phyloP scores from a whole-genome alignment of 1,139 yeast species.

The Nematodospora anomalae region DNA sequence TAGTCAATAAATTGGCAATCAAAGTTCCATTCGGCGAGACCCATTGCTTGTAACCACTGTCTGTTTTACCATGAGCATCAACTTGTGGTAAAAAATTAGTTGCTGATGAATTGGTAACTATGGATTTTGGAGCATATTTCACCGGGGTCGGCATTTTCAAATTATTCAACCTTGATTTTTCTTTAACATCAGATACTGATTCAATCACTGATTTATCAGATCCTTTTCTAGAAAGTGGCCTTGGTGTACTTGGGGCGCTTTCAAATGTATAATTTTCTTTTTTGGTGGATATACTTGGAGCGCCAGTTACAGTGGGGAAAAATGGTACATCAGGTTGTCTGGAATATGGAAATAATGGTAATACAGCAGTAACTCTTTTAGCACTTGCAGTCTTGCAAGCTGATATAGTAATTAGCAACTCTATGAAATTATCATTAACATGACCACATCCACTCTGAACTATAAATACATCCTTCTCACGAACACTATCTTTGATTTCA shows the following conservation, averaged over 20 bases:
- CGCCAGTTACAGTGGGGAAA: conserved; percentile 61
- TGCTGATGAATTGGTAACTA: conserved; percentile 29
- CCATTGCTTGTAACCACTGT: conserved; percentile 87
- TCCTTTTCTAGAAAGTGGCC: conserved; percentile 32
- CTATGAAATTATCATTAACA: conserved; percentile 89
- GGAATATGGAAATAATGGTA: conserved; percentile 93
- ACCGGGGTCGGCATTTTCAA: conserved; percentile 11
- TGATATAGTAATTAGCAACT: conserved; percentile 80
- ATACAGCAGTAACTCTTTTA: conserved; percentile 86
- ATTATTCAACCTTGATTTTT: conserved; percentile 18
- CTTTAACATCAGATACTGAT: conserved; percentile 14
- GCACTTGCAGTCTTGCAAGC: conserved; percentile 98
- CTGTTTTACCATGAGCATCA: conserved; percentile 43
- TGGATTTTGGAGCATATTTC: conserved; percentile 26
- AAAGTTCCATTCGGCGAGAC: conserved; percentile 94
- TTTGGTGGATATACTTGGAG: conserved; percentile 41
- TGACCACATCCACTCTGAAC: conserved; percentile 81
- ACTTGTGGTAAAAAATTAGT: conserved; percentile 30
- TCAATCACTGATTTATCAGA: not conserved
- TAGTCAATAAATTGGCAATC: conserved; percentile 81
- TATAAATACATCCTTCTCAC: conserved; percentile 92
- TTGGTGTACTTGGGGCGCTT: conserved; percentile 65
- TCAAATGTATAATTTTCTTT: conserved; percentile 55
- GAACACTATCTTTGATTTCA: conserved; percentile 76
- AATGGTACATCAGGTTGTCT: conserved; percentile 97